Base-by-base conservation (phyloP, 1,284 basidiomycete genomes). In the Cutaneotrichosporon dermatis region DNA sequence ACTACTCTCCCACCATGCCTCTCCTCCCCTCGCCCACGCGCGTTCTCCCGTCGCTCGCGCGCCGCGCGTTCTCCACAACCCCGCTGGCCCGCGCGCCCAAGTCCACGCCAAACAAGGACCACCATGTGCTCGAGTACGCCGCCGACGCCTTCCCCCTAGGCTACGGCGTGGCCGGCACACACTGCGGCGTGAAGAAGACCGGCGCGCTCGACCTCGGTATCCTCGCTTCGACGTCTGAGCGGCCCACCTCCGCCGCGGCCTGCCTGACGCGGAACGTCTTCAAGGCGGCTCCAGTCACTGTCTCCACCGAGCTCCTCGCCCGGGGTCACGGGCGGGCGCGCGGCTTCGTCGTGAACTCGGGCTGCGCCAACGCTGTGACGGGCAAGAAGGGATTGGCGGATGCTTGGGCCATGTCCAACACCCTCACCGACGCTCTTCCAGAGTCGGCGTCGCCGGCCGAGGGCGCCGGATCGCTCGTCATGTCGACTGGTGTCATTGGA, bases 401-500 rank as follows among this genome's bases (percentile, higher is more conserved):
- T 75, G 94, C 95, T 6, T 91, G 90, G 87, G 79, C 82, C 5
- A 94, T 93, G 89, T 88, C 85, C 46, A 82, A 84, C 42, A 83
- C 84, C 15, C 88, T 92, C 7, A 89, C 90, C 66, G 78, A 79
- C 6, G 60, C 66, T 59, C 74, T 54, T 46, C 72, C 46, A 39
- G 34, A 60, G 25, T 54, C 85, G 64, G 53, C 58, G 4, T 44
- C 59, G n/a, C 16, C 58, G 12, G 46, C 55, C 12, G 49, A 41
- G 34, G 73, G 64, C 36, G 65, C 68, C 11, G 79, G 80, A 5
- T 91, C 92, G 0, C 83, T 99, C 33, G 91, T 99, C 72, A 92
- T 99, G 87, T 95, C 91, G 4, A 99, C 95, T 0, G 95, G 96
- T 34, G 96, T 99, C 56, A 99, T 99, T 64, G 95, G 96, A 0